phyloP scores from a whole-genome alignment of 176 grass and related monocot genomes.

The Hsuehochloa calcarea region DNA sequence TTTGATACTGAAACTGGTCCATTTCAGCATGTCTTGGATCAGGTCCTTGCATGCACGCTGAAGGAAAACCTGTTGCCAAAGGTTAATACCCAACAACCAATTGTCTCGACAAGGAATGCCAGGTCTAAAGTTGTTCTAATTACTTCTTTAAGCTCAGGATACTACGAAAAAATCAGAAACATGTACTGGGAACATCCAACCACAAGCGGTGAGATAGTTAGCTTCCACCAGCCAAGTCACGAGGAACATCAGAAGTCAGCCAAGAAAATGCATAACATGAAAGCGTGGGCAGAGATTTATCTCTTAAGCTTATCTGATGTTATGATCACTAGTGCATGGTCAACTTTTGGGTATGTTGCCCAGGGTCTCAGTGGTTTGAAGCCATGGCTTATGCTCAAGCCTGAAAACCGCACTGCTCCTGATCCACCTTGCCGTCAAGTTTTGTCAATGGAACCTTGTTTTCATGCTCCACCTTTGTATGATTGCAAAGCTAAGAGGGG shows the following conservation, averaged over 20 bases:
- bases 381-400: slow-evolving; percentile 81
- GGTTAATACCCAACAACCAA: slow-evolving; percentile 27
- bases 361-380: slow-evolving; percentile 77
- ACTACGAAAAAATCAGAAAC: slow-evolving; percentile 64
- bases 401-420: slow-evolving; percentile 61
- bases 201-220: slow-evolving; percentile 56
- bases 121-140: slow-evolving; percentile 67
- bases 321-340: slow-evolving; percentile 83
- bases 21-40: slow-evolving; percentile 81
- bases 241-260: slow-evolving; percentile 76
- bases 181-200: slow-evolving; percentile 95
- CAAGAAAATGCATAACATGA: slow-evolving; percentile 80
- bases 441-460: slow-evolving; percentile 90
- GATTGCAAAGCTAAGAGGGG: slow-evolving; percentile 76
- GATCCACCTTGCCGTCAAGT: slow-evolving; percentile 66
- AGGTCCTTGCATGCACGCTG: slow-evolving; percentile 67
- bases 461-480: slow-evolving; percentile 79
- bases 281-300: slow-evolving; percentile 96
- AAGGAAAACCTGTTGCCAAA: slow-evolving; percentile 68
- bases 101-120: slow-evolving; percentile 23
- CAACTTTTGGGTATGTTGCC: slow-evolving; percentile 93
- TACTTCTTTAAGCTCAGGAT: slow-evolving; percentile 77
- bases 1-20: slow-evolving; percentile 58
- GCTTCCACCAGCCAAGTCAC: slow-evolving; percentile 83
- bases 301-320: slow-evolving; percentile 81